Evolutionary conservation across 345 rosid genomes (phyloP).

Genomic region (Aquilaria sinensis): DNA sequence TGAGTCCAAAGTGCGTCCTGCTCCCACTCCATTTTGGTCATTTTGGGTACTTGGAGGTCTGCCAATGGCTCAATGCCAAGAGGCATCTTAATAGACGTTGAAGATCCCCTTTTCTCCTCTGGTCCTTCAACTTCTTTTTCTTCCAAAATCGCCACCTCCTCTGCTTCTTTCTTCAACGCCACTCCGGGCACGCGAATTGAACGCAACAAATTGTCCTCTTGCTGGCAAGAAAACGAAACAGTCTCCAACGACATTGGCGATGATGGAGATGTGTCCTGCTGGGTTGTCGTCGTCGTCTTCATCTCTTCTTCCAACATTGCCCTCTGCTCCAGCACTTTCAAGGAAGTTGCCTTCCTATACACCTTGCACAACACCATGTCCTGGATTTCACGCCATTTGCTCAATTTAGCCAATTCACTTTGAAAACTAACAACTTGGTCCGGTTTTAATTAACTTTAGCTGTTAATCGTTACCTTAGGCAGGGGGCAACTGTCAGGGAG

Average conservation of each 20-base stretch:
- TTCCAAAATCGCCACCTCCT: conserved; percentile 11
- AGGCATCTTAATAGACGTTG: conserved; percentile 39
- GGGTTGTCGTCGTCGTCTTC: conserved; percentile 13
- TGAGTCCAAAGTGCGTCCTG: conserved; percentile 50
- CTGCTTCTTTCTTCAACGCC: conserved; percentile 36
- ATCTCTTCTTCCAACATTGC: conserved; percentile 50
- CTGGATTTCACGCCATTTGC: background rate
- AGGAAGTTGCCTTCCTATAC: conserved; percentile 28
- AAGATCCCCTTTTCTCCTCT: conserved; percentile 7
- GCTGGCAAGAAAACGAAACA: conserved; percentile 27
- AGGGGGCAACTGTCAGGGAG: conserved; percentile 15
- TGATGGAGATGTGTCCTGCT: conserved; percentile 28
- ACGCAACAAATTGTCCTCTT: conserved; percentile 26
- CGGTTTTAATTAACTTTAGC: background rate
- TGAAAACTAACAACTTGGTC: no score
- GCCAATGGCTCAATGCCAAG: conserved; percentile 37
- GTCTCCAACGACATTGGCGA: conserved; percentile 39
- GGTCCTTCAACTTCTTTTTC: conserved; percentile 7
- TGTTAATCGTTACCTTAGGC: background rate
- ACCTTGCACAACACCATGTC: conserved; percentile 32
- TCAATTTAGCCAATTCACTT: background rate
- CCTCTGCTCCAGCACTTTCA: conserved; percentile 30
- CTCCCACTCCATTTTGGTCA: conserved; percentile 49
- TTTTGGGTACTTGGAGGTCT: conserved; percentile 70
- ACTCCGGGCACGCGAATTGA: conserved; percentile 11